Conservation (phyloP, 345 rosid species). For the Excoecaria agallocha region DNA sequence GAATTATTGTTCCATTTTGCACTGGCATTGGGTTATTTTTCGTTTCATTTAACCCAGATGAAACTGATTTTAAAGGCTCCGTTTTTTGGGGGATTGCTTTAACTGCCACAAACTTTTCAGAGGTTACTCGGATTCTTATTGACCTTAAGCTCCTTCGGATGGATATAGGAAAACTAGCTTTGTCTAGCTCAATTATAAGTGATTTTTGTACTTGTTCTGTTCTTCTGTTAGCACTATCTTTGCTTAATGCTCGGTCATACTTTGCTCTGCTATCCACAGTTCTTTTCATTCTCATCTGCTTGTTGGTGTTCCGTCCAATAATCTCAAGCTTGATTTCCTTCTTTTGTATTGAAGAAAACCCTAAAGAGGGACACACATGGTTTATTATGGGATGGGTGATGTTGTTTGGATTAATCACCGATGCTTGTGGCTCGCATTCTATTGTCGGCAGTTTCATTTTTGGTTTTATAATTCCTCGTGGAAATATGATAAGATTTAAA, state of each 20-base stretch:
- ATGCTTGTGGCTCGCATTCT: slow-evolving; percentile 48
- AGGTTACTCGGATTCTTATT: slow-evolving; percentile 43
- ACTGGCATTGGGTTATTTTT: background rate
- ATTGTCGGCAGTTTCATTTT: slow-evolving; percentile 62
- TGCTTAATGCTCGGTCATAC: background rate
- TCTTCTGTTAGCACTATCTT: slow-evolving; percentile 25
- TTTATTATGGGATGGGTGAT: slow-evolving; percentile 43
- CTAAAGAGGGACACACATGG: slow-evolving; percentile 40
- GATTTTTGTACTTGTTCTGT: slow-evolving; percentile 51
- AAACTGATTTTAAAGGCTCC: slow-evolving; percentile 21
- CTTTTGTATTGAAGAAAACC: slow-evolving; percentile 26
- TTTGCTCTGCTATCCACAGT: slow-evolving; percentile 16
- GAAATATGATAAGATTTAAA: background rate
- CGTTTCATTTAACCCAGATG: background rate
- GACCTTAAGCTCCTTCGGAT: slow-evolving; percentile 62
- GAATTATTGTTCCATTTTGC: slow-evolving; percentile 11
- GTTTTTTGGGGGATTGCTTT: slow-evolving; percentile 41
- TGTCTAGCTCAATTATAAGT: slow-evolving; percentile 41
- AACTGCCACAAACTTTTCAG: slow-evolving; percentile 54
- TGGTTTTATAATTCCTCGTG: slow-evolving; percentile 48
- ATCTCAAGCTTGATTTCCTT: slow-evolving; percentile 29
- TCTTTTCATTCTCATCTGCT: slow-evolving; percentile 27
- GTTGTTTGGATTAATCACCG: slow-evolving; percentile 45
- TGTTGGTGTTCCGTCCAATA: slow-evolving; percentile 36
- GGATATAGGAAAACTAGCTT: slow-evolving; percentile 46